These are phyloP conservation scores for Aristolochia fimbriata DNA, from an alignment of 164 flowering plant genomes.

Conservation along the genomic window DNA sequence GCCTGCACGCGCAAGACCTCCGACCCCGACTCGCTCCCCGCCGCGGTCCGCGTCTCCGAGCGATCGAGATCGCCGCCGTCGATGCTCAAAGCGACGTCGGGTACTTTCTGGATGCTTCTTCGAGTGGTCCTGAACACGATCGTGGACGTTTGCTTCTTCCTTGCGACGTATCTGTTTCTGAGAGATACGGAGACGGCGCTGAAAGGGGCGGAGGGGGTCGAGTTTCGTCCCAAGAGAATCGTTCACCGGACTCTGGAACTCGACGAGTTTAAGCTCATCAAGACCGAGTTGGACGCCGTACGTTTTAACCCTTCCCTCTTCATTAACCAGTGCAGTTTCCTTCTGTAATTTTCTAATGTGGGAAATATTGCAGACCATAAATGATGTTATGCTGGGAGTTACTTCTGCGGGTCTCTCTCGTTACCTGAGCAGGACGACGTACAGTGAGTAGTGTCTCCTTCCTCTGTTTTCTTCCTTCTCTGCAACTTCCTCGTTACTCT, in stretches of 20 bases:
- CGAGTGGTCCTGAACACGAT: slow-evolving; percentile 29
- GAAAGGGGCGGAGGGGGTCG: slow-evolving; percentile 23
- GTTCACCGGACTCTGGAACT: slow-evolving; percentile 38
- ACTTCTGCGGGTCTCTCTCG: slow-evolving; percentile 30
- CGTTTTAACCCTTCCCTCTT: too few relatives aligned
- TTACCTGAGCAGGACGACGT: slow-evolving; percentile 26
- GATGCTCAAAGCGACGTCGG: too few relatives aligned
- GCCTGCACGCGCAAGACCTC: slow-evolving; percentile 41
- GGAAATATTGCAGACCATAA: slow-evolving; percentile 25
- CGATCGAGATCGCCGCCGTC: too few relatives aligned
- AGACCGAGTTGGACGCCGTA: slow-evolving; percentile 35
- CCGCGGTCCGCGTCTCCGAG: too few relatives aligned
- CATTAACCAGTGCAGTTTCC: too few relatives aligned
- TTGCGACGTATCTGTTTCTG: slow-evolving; percentile 25
- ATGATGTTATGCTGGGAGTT: slow-evolving; percentile 36
- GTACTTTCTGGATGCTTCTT: slow-evolving; percentile 24
- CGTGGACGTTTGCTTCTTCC: slow-evolving; percentile 29
- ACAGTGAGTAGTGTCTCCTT: neutral
- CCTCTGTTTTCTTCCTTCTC: neutral
- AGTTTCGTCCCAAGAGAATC: slow-evolving; percentile 15
- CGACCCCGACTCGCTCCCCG: slow-evolving; percentile 38
- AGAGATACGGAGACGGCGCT: slow-evolving; percentile 42
- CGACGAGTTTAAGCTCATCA: slow-evolving; percentile 54
- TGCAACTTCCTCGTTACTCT: neutral
- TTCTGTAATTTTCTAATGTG: neutral